Percentiles rank a stretch among this genome's conserved stretches.
phyloP scores from a whole-genome alignment of 192 early-diverging fungal species.

The Coemansia sp. region DNA sequence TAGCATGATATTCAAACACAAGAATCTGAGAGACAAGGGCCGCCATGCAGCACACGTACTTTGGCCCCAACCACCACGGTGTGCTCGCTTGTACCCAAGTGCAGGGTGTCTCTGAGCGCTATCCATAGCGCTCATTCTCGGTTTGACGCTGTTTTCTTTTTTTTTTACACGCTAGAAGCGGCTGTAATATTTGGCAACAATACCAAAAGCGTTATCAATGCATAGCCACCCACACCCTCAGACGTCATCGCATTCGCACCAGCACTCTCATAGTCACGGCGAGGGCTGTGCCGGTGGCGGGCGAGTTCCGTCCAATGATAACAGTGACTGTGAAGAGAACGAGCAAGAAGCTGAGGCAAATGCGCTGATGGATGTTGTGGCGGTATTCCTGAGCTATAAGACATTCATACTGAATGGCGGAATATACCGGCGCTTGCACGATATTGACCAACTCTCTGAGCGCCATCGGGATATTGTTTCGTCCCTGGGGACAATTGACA shows the following conservation, averaged over 20 bases:
- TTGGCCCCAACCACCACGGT: neutral
- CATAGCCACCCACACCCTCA: constrained; percentile 4
- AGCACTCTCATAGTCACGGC: neutral
- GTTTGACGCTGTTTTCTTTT: neutral
- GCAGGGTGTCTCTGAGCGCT: constrained; percentile 1
- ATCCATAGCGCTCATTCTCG: neutral
- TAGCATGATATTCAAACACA: neutral
- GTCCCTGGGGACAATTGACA: constrained; percentile 61
- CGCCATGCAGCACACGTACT: constrained; percentile 1
- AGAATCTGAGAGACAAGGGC: neutral
- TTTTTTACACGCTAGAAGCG: constrained; percentile 26
- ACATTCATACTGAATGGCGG: constrained; percentile 60
- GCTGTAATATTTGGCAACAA: neutral
- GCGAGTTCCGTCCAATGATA: no score
- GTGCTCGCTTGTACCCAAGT: neutral
- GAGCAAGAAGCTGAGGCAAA: constrained; percentile 23
- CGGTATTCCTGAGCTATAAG: constrained; percentile 66
- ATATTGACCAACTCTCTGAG: constrained; percentile 63
- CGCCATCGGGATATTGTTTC: constrained; percentile 58
- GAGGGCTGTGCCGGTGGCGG: neutral
- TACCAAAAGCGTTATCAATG: neutral
- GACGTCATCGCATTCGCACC: neutral
- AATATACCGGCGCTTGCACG: constrained; percentile 61
- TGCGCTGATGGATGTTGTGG: constrained; percentile 39
- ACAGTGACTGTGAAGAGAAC: constrained; percentile 9